Conservation (phyloP, 768 basidiomycete genomes). For the Tephrocybe sp. region DNA sequence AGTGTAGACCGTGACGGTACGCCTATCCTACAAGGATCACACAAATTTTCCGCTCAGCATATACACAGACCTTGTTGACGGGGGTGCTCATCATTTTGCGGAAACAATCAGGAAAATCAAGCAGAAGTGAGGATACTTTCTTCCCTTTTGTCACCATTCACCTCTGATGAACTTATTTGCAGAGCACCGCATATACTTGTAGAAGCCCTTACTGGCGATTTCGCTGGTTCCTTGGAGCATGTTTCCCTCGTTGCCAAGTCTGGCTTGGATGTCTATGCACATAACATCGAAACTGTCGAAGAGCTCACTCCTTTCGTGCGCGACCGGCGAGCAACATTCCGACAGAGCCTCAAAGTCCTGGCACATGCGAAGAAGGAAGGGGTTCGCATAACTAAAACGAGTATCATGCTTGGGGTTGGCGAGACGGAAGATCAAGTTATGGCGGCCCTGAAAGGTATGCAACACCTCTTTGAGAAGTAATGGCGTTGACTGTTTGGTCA, state of each 20-base stretch:
- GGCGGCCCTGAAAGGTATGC: conserved; percentile 69
- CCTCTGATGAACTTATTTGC: neutral
- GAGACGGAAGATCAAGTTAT: conserved; percentile 82
- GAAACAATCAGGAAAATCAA: conserved; percentile 95
- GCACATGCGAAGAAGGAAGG: conserved; percentile 81
- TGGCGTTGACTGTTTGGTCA: conserved; percentile 30
- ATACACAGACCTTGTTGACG: conserved; percentile 80
- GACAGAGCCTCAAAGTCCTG: conserved; percentile 78
- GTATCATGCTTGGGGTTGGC: conserved; percentile 97
- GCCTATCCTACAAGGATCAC: conserved; percentile 18
- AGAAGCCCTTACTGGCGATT: conserved; percentile 95
- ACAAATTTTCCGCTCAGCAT: neutral
- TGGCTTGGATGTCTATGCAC: conserved; percentile 96
- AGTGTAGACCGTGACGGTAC: conserved; percentile 95
- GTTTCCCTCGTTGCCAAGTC: conserved; percentile 86
- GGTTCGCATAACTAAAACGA: conserved; percentile 91
- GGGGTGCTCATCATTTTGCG: conserved; percentile 92
- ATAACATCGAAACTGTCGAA: conserved; percentile 97
- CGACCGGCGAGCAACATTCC: conserved; percentile 89
- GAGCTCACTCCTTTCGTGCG: conserved; percentile 91
- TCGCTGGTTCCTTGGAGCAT: conserved; percentile 72
- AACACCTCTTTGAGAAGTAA: neutral
- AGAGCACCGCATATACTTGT: conserved; percentile 95
- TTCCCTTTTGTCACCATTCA: conserved; percentile 1
- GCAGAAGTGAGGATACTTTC: conserved; percentile 62